Evolutionary conservation across 2,329 filamentous ascomycete genomes (phyloP).

Genomic region (Lecanosticta acicola): DNA sequence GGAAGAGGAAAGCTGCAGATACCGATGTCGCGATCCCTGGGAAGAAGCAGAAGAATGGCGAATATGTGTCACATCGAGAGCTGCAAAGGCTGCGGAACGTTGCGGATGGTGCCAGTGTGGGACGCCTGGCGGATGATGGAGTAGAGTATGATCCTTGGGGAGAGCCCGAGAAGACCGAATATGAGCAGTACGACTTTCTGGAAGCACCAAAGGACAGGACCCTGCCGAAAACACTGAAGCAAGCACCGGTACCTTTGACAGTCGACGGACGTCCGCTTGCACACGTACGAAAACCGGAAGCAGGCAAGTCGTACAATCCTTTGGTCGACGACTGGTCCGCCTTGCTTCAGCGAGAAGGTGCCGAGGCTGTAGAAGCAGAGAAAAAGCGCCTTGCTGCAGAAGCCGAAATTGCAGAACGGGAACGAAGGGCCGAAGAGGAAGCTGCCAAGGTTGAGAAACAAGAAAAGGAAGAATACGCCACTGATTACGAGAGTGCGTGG

Average conservation of each 20-base stretch:
- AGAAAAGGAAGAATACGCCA: constrained; percentile 62
- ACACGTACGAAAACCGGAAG: constrained; percentile 70
- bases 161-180: constrained; percentile 41
- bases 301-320: constrained; percentile 90
- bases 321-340: constrained; percentile 78
- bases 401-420: constrained; percentile 60
- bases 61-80: constrained; percentile 74
- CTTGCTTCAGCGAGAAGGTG: constrained; percentile 66
- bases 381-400: constrained; percentile 63
- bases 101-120: constrained; percentile 60
- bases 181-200: constrained; percentile 59
- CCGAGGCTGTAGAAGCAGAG: constrained; percentile 74
- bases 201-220: constrained; percentile 57
- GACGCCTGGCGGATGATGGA: constrained; percentile 52
- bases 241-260: constrained; percentile 74
- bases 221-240: constrained; percentile 68
- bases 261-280: constrained; percentile 74
- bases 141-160: constrained; percentile 73
- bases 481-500: constrained; percentile 69
- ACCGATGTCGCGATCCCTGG: constrained; percentile 54
- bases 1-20: constrained; percentile 68
- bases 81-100: constrained; percentile 70
- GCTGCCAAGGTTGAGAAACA: constrained; percentile 71
- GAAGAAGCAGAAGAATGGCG: constrained; percentile 72
- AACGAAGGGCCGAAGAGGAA: constrained; percentile 65